Evolutionary conservation across 2,329 filamentous ascomycete genomes (phyloP).

Genomic region (Acarospora socialis): DNA sequence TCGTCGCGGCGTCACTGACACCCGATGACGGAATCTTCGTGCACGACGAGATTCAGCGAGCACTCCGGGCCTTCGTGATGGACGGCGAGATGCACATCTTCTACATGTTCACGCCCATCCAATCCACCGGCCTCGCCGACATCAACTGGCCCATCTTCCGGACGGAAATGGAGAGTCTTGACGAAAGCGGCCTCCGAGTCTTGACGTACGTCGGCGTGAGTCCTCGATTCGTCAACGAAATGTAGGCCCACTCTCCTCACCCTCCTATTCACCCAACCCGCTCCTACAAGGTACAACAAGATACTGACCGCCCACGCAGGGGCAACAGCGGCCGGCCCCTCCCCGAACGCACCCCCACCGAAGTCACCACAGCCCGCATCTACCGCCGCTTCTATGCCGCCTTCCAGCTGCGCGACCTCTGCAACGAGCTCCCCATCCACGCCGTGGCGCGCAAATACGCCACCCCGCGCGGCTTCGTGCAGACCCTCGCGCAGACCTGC

Average conservation of each 20-base stretch:
- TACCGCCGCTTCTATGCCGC: constrained; percentile 63
- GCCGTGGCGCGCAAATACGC: constrained; percentile 56
- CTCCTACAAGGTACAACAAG: too few relatives aligned
- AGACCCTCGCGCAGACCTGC: constrained; percentile 59
- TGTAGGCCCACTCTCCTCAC: constrained; percentile 34
- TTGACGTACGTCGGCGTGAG: constrained; percentile 54
- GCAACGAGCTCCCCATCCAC: constrained; percentile 60
- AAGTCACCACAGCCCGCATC: constrained; percentile 46
- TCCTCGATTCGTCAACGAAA: constrained; percentile 49
- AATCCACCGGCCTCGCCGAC: constrained; percentile 30
- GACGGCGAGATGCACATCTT: constrained; percentile 69
- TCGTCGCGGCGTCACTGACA: constrained; percentile 57
- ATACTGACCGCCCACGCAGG: too few relatives aligned
- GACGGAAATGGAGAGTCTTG: constrained; percentile 53
- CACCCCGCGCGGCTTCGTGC: constrained; percentile 54
- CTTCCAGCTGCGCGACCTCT: constrained; percentile 63
- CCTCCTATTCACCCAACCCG: neutral
- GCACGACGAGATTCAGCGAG: constrained; percentile 51
- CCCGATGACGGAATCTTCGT: constrained; percentile 65
- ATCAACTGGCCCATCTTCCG: constrained; percentile 63
- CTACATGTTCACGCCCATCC: constrained; percentile 63
- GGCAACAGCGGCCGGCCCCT: constrained; percentile 48
- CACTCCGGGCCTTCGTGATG: constrained; percentile 61
- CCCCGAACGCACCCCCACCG: constrained; percentile 46
- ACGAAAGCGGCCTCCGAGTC: constrained; percentile 57